Evolutionary conservation across 345 rosid species (phyloP).

Genomic region (Noccaea caerulescens): DNA sequence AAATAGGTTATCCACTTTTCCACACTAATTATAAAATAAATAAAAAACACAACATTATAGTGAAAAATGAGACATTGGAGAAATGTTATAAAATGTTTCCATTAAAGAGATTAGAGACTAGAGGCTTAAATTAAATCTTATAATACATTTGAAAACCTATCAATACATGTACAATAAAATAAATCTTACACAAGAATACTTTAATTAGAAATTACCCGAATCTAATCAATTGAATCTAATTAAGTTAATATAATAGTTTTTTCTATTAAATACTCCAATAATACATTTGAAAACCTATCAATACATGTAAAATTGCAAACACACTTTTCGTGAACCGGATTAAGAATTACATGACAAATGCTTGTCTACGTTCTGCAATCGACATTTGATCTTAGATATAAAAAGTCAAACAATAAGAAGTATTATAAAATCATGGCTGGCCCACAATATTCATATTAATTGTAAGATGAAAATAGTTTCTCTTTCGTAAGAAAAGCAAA

Average conservation of each 20-base stretch:
- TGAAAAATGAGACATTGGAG: not conserved
- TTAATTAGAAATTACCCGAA: not conserved
- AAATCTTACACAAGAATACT: not conserved
- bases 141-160: no score
- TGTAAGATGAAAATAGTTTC: not conserved
- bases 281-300: not conserved
- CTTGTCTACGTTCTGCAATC: slow-evolving; percentile 10
- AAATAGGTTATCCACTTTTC: not conserved
- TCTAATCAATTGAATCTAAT: not conserved
- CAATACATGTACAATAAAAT: not conserved
- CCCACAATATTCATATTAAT: not conserved
- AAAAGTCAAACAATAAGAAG: slow-evolving; percentile 7
- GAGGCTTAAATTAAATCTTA: no score
- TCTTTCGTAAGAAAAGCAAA: slow-evolving; percentile 20
- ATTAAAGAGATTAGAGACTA: not conserved
- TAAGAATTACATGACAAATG: not conserved
- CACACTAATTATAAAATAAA: not conserved
- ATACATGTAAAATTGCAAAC: not conserved
- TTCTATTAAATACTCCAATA: not conserved
- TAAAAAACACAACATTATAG: not conserved
- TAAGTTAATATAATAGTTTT: not conserved
- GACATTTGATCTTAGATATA: not conserved
- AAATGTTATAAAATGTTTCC: not conserved
- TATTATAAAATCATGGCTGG: slow-evolving; percentile 10
- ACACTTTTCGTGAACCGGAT: not conserved